Evolutionary conservation across 2,329 filamentous ascomycete species (phyloP), one percentile per base, ranked within the genome.

Genomic region (Penicillium griseofulvum): DNA sequence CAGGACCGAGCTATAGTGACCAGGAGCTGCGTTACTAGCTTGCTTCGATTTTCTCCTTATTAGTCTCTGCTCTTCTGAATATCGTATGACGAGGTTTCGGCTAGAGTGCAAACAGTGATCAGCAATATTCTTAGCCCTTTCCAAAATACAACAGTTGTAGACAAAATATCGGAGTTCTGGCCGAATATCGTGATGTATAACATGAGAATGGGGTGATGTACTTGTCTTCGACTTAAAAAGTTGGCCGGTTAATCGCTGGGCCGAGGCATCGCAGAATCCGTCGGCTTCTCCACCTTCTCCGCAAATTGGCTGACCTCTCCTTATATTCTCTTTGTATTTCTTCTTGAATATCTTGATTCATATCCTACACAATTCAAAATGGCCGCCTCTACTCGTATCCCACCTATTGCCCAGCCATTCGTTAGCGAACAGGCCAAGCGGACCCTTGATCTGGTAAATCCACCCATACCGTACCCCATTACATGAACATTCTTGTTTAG

Each of bases 351-450:
- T n/a, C n/a, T n/a, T n/a, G n/a, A n/a, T n/a, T n/a, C n/a, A n/a
- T n/a, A n/a, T n/a, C n/a, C n/a, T n/a, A n/a, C n/a, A n/a, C n/a
- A 5, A 42, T 36, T 36, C 45, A 70, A 69, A 49, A 83, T 84
- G 64, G 81, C 82, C 57, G 76, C 76, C 49, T 78, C 75, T 26
- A 56, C 69, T 66, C 81, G 71, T 74, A 85, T 87, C 57, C 84
- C 84, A 39, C 73, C 76, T 53, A 82, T 87, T 64, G 84, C 81
- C 38, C 72, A 76, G 58, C 81, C 81, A 26, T 84, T 82, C 73
- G 90, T 97, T 64, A 95, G 90, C 77, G 91, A 95, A 57, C 82
- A 85, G 68, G 92, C 92, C 49, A 90, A 88, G 78, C 86, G 89
- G 81, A 90, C 88, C 29, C 80, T 97, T 63, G 92, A 97, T 70